These are phyloP conservation scores for Fusarium tuaranense DNA, from an alignment of 2,329 filamentous ascomycete species.

Conservation along the genomic window DNA sequence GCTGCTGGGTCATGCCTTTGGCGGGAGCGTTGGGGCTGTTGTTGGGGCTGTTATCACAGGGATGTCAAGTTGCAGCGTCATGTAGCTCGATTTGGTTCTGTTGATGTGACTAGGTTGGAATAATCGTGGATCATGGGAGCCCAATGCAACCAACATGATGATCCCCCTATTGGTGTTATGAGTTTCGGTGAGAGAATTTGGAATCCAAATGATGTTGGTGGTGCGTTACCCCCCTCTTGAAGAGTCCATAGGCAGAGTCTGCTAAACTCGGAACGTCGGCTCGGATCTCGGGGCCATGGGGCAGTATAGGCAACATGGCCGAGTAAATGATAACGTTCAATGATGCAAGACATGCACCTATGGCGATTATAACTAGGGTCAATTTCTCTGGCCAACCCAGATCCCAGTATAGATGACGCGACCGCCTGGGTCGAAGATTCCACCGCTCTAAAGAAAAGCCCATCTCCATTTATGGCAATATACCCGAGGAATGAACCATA, in stretches of 20 bases:
- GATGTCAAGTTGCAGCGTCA: too few relatives aligned
- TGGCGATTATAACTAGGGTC: slow-evolving; percentile 2
- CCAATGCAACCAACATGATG: neutral
- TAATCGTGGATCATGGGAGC: neutral
- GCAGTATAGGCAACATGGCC: neutral
- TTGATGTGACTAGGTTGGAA: neutral
- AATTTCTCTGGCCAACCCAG: neutral
- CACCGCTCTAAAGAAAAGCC: neutral
- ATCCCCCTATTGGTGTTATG: neutral
- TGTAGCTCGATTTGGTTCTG: too few relatives aligned
- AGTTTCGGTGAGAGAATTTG: neutral
- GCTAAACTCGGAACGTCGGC: neutral
- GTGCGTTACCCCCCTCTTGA: neutral
- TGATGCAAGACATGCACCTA: slow-evolving; percentile 5
- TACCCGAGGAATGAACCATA: neutral
- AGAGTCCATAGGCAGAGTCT: neutral
- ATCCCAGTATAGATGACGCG: slow-evolving; percentile 2
- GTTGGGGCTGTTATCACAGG: too few relatives aligned
- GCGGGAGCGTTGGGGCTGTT: too few relatives aligned
- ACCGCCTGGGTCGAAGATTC: neutral
- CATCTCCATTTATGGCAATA: neutral
- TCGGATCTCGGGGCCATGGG: neutral
- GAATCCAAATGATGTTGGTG: neutral
- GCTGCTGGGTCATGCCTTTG: too few relatives aligned
- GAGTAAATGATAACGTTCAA: neutral